Conservation (phyloP, 2,329 filamentous ascomycete species). For the Ophiognomonia clavigignenti-juglandacearum region DNA sequence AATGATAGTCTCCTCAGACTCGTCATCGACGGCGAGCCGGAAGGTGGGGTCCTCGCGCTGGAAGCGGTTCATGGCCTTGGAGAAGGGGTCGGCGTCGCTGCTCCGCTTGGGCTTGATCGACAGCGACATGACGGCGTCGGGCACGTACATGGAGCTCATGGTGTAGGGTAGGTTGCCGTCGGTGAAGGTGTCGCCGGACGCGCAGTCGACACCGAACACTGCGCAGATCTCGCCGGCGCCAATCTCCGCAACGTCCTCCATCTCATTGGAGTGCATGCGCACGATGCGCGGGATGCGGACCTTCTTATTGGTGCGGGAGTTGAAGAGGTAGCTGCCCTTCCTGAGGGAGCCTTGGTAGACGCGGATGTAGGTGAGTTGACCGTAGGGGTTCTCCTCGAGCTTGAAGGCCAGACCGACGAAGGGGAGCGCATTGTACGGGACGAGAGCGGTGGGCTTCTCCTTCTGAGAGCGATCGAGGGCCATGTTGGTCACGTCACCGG, state of each 20-base stretch:
- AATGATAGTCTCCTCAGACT: constrained; percentile 96
- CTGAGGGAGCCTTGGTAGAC: constrained; percentile 91
- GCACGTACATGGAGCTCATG: constrained; percentile 98
- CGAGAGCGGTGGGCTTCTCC: constrained; percentile 78
- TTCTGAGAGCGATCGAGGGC: constrained; percentile 77
- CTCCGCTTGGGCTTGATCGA: constrained; percentile 95
- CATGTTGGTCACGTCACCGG: constrained; percentile 80
- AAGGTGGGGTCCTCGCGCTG: constrained; percentile 98
- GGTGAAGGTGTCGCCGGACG: constrained; percentile 96
- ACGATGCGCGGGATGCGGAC: constrained; percentile 96
- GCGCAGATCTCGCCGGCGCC: constrained; percentile 97
- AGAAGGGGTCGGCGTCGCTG: constrained; percentile 90
- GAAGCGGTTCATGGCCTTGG: constrained; percentile 98
- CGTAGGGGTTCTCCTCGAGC: constrained; percentile 97
- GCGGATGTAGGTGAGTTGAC: constrained; percentile 95
- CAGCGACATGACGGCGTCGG: constrained; percentile 95
- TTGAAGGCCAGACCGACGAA: constrained; percentile 98
- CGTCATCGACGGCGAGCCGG: constrained; percentile 84
- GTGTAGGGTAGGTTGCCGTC: constrained; percentile 88
- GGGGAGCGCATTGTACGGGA: constrained; percentile 88
- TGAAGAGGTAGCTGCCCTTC: constrained; percentile 89
- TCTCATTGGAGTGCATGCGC: constrained; percentile 98
- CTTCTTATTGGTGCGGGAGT: constrained; percentile 91
- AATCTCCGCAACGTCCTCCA: constrained; percentile 93
- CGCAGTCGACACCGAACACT: constrained; percentile 96